Evolutionary conservation across 495 filamentous ascomycete genomes (phyloP), one percentile per base, ranked within the genome.

Genomic region (Penicillium salamii): DNA sequence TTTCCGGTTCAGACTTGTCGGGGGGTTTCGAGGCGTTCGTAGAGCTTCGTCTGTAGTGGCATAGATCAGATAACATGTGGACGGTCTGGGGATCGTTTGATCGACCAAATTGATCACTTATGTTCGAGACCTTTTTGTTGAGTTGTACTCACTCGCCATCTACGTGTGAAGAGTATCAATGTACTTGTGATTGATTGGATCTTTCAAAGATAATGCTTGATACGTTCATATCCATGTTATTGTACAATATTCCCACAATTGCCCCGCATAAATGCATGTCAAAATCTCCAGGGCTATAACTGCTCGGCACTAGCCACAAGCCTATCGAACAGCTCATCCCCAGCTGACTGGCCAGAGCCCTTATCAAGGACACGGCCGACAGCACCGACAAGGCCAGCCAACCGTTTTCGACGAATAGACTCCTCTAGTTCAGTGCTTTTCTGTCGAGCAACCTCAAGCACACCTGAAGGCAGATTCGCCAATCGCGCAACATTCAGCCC

Each of bases 401-500:
- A 45, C 51, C 70, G 76, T 52, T 81, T 80, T 52, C 72, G 74
- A 55, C 75, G 82, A 52, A 92, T 83, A 51, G 78, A 77, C 32
- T 83, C 79, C 68, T 98, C 93, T 59, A 98, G 55, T 67, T 92
- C 83, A 23, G 74, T 73, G 58, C 88, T 93, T 72, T 95, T 95
- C 44, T 76, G 64, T 17, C 79, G 82, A 8, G 95, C 93, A 24
- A 89, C 74, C 17, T 92, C 86, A 17, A 97, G 61, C 26, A 96
- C 83, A 13, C 77, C 67, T 12, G 77, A 70, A 4, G 95, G 91
- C 23, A 98, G 76, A 42, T 88, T 85, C 24, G 95, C 95, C 42
- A 99, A 63, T 23, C 88, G 74, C 5, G 93, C 93, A 19, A 97
- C 93, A 64, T 97, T 97, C 13, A 99, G 68, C 3, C 93, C 93